Percentiles rank a stretch among this genome's conserved stretches.
Evolutionary conservation across 768 basidiomycete species (phyloP).

Genomic region (Gloeostereum incarnatum): DNA sequence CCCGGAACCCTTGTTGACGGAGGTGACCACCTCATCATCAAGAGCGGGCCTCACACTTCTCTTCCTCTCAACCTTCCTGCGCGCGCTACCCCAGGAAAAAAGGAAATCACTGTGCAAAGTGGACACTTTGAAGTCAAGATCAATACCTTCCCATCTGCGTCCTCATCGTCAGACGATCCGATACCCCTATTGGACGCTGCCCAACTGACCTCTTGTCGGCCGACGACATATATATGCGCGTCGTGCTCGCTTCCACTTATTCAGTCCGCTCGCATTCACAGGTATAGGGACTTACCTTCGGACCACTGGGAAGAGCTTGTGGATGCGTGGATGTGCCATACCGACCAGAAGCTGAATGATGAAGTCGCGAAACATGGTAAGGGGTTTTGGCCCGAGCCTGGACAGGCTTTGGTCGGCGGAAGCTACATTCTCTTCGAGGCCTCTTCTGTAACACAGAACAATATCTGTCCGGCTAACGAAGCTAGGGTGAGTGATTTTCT

Average conservation of each 20-base stretch:
- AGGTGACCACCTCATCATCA: conserved; percentile 54
- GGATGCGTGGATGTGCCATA: conserved; percentile 97
- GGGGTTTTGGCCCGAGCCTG: conserved; percentile 69
- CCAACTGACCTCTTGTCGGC: conserved; percentile 44
- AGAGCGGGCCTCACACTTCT: conserved; percentile 48
- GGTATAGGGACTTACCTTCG: conserved; percentile 83
- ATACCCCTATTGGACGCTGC: conserved; percentile 60
- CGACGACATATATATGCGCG: conserved; percentile 65
- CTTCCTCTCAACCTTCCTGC: conserved; percentile 48
- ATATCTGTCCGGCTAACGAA: conserved; percentile 36
- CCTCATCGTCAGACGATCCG: conserved; percentile 19
- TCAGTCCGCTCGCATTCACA: conserved; percentile 33
- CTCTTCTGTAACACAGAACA: conserved; percentile 40
- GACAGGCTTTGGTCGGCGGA: conserved; percentile 80
- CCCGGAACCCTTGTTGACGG: conserved; percentile 32
- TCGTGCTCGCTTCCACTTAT: conserved; percentile 76
- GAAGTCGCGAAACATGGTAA: conserved; percentile 49
- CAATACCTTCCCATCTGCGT: conserved; percentile 19
- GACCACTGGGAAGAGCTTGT: conserved; percentile 98
- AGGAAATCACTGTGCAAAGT: conserved; percentile 45
- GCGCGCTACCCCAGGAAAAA: conserved; percentile 48
- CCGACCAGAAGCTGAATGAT: conserved; percentile 76
- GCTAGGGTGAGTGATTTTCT: conserved; percentile 43
- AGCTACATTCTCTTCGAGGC: conserved; percentile 80
- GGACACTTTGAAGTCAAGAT: conserved; percentile 71